Evolutionary conservation across 257 asterid species (phyloP).

Genomic region (Schizonepeta tenuifolia): DNA sequence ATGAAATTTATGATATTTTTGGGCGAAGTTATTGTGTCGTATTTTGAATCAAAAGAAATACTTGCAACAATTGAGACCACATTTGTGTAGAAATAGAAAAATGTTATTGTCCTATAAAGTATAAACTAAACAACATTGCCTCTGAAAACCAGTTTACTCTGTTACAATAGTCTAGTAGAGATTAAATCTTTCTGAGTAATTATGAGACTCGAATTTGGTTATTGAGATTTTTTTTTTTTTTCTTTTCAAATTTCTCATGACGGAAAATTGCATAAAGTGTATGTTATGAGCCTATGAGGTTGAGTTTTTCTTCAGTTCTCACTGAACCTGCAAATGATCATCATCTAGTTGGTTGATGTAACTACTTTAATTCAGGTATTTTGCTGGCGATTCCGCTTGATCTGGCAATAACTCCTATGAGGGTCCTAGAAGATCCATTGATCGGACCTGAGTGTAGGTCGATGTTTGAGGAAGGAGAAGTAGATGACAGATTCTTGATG

Average conservation of each 20-base stretch:
- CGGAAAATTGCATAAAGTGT: not conserved
- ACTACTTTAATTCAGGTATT: conserved; percentile 46
- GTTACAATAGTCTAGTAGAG: not conserved
- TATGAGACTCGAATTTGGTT: conserved; percentile 14
- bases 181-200: not conserved
- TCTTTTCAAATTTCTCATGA: no score
- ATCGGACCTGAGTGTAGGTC: conserved; percentile 84
- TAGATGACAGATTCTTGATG: conserved; percentile 83
- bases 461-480: conserved; percentile 77
- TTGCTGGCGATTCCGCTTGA: conserved; percentile 79
- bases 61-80: not conserved
- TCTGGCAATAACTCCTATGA: conserved; percentile 92
- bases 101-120: not conserved
- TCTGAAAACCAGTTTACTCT: not conserved
- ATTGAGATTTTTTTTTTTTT: not conserved
- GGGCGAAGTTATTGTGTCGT: not conserved
- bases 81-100: not conserved
- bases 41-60: not conserved
- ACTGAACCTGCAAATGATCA: conserved; percentile 4
- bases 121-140: not conserved
- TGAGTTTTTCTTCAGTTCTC: conserved; percentile 11
- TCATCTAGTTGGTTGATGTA: conserved; percentile 3
- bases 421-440: conserved; percentile 87
- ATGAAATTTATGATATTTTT: conserved; percentile 6
- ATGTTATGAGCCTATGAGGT: conserved; percentile 8